Evolutionary conservation across 2,329 filamentous ascomycete species (phyloP).

Genomic region (Trichoderma citrinoviride): DNA sequence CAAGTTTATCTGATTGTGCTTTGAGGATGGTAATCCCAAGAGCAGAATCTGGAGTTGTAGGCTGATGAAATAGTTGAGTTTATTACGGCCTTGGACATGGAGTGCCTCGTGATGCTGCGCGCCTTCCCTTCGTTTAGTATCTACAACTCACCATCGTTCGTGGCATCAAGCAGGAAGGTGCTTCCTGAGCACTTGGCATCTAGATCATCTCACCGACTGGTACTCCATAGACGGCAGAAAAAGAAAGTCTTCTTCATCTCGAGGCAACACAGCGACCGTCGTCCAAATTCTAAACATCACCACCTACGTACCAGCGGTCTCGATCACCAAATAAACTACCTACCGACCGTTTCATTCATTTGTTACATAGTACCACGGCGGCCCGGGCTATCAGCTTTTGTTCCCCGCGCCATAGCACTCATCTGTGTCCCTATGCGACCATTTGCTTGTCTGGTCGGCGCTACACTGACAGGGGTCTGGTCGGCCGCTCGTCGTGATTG

Average conservation of each 20-base stretch:
- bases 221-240: neutral
- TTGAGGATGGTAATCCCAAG: no score
- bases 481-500: neutral
- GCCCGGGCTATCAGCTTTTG: neutral
- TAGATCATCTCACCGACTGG: neutral
- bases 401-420: slow-evolving; percentile 12
- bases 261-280: neutral
- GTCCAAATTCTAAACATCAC: neutral
- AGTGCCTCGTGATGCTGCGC: no score
- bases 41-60: no score
- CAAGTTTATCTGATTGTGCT: no score
- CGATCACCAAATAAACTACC: neutral
- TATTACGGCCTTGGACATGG: no score
- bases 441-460: slow-evolving; percentile 2
- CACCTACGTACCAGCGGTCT: neutral
- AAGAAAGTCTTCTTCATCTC: no score
- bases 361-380: neutral
- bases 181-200: neutral
- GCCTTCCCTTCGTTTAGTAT: no score
- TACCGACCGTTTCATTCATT: neutral
- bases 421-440: slow-evolving; percentile 9
- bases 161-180: neutral
- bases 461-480: slow-evolving; percentile 6
- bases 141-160: neutral
- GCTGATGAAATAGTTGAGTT: no score